Percentiles rank a stretch among this genome's conserved stretches.
Conservation (phyloP, 768 basidiomycete genomes). For the Mycena leptocephala region DNA sequence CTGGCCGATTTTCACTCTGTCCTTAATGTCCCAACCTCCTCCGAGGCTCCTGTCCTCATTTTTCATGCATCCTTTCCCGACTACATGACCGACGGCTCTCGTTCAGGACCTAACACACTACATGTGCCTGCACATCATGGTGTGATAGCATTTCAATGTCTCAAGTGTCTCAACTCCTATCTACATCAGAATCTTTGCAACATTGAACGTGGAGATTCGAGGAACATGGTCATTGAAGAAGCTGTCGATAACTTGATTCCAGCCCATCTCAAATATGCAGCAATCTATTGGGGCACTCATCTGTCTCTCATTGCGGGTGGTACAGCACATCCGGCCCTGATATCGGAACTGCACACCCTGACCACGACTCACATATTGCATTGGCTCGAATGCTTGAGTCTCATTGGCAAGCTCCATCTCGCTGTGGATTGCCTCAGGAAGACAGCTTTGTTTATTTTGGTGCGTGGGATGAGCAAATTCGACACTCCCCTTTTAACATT, state of each 20-base stretch:
- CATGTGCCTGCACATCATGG: neutral
- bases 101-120: neutral
- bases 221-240: neutral
- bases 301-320: neutral
- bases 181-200: neutral
- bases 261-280: neutral
- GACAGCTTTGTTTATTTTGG: neutral
- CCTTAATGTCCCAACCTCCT: neutral
- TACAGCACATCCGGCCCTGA: neutral
- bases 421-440: neutral
- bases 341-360: neutral
- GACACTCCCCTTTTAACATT: neutral
- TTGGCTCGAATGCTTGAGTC: constrained; percentile 12
- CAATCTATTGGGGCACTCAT: neutral
- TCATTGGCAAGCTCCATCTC: neutral
- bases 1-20: constrained; percentile 1
- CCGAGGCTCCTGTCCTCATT: neutral
- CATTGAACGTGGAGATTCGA: neutral
- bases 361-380: neutral
- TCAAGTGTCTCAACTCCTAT: neutral
- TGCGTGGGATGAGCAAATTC: too few species aligned
- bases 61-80: constrained; percentile 12
- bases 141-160: neutral
- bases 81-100: neutral
- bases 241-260: neutral